Evolutionary conservation across 331 rosid species (phyloP), one percentile per base, ranked within the genome.

Genomic region (Telfairia occidentalis): DNA sequence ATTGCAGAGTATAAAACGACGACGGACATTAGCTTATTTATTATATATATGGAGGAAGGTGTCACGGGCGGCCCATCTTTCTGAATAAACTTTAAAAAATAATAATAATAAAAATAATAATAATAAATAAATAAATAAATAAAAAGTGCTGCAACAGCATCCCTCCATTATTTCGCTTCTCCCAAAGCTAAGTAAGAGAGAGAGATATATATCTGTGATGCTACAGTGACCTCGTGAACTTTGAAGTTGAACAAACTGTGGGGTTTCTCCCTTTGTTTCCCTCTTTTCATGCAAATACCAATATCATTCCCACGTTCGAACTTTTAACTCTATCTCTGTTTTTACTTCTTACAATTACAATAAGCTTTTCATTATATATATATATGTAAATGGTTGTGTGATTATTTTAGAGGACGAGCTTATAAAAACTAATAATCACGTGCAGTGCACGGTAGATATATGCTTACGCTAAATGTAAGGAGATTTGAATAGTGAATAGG

Each of bases 141-240:
- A 46, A 12, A 15, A 49, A 16, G 18, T 58, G 32, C n/a, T 9
- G 1, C 37, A 58, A 11, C n/a, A 24, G 1, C 37, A 58, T 28
- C 65, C 38, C 65, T n/a, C 65, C n/a, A n/a, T n/a, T n/a, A 9
- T 58, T 58, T 58, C 38, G 30, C 65, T 58, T 26, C 37, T 58
- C 28, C 65, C 65, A 58, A 58, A 10, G 38, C 38, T 28, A n/a
- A n/a, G n/a, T 5, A 9, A 21, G 29, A 24, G 8, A 58, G 37
- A 58, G 12, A 29, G 2, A 53, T 1, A 60, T 19, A 52, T n/a
- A 52, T 60, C 69, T 30, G 69, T 60, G 69, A 60, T 32, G 42
- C 24, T 60, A 60, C 69, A 60, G 69, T 60, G 12, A 5, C 43
- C 69, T 60, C 42, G 69, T 60, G 69, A 60, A 60, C 43, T 60